Evolutionary conservation across 768 basidiomycete species (phyloP).

Genomic region (Mycena alexandri): DNA sequence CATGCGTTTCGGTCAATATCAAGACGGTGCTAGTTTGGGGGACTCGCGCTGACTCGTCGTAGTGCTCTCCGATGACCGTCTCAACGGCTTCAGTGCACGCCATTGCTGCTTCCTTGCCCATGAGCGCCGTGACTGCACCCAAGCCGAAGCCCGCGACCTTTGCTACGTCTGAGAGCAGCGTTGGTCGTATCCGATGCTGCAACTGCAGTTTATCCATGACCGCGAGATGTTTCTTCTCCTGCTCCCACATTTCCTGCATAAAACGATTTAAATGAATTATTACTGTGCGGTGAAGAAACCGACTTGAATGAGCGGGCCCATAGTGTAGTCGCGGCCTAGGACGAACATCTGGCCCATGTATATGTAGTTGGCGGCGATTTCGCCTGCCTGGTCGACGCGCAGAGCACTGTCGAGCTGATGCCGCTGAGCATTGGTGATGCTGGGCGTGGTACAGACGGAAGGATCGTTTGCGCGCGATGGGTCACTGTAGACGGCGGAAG

Average conservation of each 20-base stretch:
- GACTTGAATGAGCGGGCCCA: constrained; percentile 82
- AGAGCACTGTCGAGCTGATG: constrained; percentile 73
- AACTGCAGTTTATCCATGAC: constrained; percentile 89
- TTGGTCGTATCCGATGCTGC: constrained; percentile 89
- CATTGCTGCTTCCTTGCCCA: constrained; percentile 97
- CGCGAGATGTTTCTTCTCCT: constrained; percentile 90
- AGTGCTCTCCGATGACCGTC: constrained; percentile 98
- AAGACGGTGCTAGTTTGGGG: background rate
- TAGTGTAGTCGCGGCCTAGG: constrained; percentile 67
- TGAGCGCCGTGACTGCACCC: constrained; percentile 85
- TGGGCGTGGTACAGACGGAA: constrained; percentile 69
- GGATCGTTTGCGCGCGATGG: constrained; percentile 49
- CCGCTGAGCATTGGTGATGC: constrained; percentile 64
- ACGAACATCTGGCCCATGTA: constrained; percentile 90
- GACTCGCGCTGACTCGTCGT: constrained; percentile 85
- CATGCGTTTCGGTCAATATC: constrained; percentile 25
- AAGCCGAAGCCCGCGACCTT: constrained; percentile 90
- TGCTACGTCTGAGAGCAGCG: constrained; percentile 85
- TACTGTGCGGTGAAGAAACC: constrained; percentile 39
- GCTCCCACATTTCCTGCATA: constrained; percentile 95
- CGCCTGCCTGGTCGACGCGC: constrained; percentile 95
- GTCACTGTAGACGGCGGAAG: constrained; percentile 64
- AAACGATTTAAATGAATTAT: background rate
- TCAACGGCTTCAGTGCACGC: constrained; percentile 98
- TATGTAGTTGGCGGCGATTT: constrained; percentile 96